Evolutionary conservation across 441 rosid genomes (phyloP).

Genomic region (Flueggea neowawraea): DNA sequence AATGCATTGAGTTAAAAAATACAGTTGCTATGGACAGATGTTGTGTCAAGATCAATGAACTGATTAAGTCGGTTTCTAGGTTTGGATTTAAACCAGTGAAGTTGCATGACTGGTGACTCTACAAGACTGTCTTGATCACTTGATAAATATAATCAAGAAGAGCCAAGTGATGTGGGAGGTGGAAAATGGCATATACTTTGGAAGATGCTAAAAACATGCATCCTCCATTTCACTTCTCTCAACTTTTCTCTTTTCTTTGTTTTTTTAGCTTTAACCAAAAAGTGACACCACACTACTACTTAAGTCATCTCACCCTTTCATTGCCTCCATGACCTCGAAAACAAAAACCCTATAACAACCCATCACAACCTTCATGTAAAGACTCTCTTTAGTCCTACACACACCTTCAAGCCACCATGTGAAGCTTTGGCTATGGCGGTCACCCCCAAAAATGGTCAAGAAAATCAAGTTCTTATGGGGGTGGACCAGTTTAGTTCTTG

Average conservation of each 20-base stretch:
- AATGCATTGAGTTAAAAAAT: too few relatives aligned
- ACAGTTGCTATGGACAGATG: too few relatives aligned
- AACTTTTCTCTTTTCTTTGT: slow-evolving; percentile 2
- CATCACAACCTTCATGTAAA: slow-evolving; percentile 11
- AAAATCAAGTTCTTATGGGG: not conserved
- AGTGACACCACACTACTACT: slow-evolving; percentile 22
- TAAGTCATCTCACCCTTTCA: slow-evolving; percentile 35
- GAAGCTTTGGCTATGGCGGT: slow-evolving; percentile 1
- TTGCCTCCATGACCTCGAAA: slow-evolving; percentile 22
- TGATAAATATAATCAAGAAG: too few relatives aligned
- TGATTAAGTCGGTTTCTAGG: too few relatives aligned
- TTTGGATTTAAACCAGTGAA: too few relatives aligned
- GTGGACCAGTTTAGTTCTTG: slow-evolving; percentile 7
- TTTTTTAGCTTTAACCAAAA: slow-evolving; percentile 15
- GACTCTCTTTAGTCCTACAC: slow-evolving; percentile 24
- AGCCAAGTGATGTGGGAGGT: slow-evolving; percentile 5
- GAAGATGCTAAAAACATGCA: slow-evolving; percentile 45
- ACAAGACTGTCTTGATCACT: too few relatives aligned
- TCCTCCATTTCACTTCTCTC: slow-evolving; percentile 16
- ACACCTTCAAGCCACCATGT: slow-evolving; percentile 9
- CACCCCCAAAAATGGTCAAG: slow-evolving; percentile 10
- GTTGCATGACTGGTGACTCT: too few relatives aligned
- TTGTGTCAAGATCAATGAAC: too few relatives aligned
- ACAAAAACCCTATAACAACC: slow-evolving; percentile 10
- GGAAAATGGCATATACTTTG: slow-evolving; percentile 46